Evolutionary conservation across 2,329 filamentous ascomycete species (phyloP).

Genomic region (Amylocarpus encephaloides): DNA sequence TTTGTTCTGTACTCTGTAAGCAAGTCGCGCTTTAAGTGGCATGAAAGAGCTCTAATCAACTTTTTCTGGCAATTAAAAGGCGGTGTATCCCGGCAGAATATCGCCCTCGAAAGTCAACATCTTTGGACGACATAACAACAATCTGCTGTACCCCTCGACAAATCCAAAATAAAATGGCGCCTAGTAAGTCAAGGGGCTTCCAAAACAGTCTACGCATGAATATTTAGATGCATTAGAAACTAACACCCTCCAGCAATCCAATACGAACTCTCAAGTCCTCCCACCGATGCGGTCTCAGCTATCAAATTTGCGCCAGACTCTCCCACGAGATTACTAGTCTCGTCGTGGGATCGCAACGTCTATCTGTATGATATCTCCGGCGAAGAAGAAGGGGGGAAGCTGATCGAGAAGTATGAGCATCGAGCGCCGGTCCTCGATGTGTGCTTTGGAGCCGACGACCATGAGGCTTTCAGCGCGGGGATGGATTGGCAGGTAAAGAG

Average conservation of each 20-base stretch:
- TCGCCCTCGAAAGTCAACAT: conserved; percentile 3
- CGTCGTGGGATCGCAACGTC: conserved; percentile 89
- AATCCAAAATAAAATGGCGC: conserved; percentile 33
- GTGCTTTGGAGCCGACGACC: conserved; percentile 78
- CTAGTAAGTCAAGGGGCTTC: conserved; percentile 31
- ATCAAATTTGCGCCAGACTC: conserved; percentile 76
- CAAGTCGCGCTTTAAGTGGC: not conserved
- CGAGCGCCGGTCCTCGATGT: conserved; percentile 83
- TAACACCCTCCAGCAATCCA: conserved; percentile 50
- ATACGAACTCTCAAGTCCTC: conserved; percentile 76
- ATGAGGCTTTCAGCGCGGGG: conserved; percentile 79
- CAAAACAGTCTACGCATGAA: not conserved
- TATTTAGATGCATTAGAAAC: conserved; percentile 7
- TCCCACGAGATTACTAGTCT: conserved; percentile 73
- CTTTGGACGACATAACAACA: not conserved
- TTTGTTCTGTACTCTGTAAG: no score
- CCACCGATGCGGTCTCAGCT: conserved; percentile 79
- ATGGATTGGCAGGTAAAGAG: conserved; percentile 80
- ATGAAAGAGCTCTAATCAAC: not conserved
- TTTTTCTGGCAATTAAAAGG: not conserved
- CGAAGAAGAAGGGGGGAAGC: conserved; percentile 46
- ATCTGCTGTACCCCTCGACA: not conserved
- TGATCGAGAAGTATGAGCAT: conserved; percentile 71
- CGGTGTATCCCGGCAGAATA: conserved; percentile 1
- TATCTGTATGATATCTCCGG: conserved; percentile 77